Evolutionary conservation across 768 basidiomycete species (phyloP).

Genomic region (Suillus alpinus): DNA sequence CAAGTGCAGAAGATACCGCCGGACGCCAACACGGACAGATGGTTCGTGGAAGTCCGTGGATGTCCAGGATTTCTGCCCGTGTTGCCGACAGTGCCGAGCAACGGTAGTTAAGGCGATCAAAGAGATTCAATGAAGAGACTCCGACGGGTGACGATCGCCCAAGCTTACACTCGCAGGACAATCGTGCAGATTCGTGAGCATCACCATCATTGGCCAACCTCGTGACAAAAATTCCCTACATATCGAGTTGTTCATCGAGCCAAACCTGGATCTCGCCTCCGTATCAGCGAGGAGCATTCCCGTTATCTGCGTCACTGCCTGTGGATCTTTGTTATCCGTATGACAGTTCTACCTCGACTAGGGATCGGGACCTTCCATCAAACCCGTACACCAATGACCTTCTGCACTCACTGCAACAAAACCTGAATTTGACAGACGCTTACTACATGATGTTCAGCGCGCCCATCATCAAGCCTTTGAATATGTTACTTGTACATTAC

Average conservation of each 20-base stretch:
- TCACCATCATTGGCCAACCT: conserved; percentile 5
- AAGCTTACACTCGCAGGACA: conserved; percentile 11
- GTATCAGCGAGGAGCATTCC: conserved; percentile 9
- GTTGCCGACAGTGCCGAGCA: conserved; percentile 82
- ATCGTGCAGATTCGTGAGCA: conserved; percentile 9
- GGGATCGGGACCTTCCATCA: conserved; percentile 18
- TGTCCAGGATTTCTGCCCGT: conserved; percentile 75
- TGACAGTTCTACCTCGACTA: conserved; percentile 13
- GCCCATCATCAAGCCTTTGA: conserved; percentile 21
- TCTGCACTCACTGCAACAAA: conserved; percentile 32
- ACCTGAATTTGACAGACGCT: conserved; percentile 14
- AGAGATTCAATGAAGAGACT: conserved; percentile 67
- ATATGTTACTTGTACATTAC: conserved; percentile 12
- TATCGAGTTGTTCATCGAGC: conserved; percentile 2
- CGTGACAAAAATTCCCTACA: neutral
- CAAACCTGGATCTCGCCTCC: neutral
- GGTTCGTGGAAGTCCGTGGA: conserved; percentile 75
- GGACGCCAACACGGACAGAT: conserved; percentile 75
- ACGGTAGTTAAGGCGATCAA: conserved; percentile 63
- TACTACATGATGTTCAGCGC: conserved; percentile 12
- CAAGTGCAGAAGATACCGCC: conserved; percentile 72
- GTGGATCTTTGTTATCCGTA: conserved; percentile 15
- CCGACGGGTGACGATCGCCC: conserved; percentile 73
- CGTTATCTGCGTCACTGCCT: conserved; percentile 14
- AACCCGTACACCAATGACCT: conserved; percentile 39